Percentiles rank a stretch among this genome's conserved stretches.
Conservation (phyloP, 306 rosid genomes). For the Trifolium pratense region DNA sequence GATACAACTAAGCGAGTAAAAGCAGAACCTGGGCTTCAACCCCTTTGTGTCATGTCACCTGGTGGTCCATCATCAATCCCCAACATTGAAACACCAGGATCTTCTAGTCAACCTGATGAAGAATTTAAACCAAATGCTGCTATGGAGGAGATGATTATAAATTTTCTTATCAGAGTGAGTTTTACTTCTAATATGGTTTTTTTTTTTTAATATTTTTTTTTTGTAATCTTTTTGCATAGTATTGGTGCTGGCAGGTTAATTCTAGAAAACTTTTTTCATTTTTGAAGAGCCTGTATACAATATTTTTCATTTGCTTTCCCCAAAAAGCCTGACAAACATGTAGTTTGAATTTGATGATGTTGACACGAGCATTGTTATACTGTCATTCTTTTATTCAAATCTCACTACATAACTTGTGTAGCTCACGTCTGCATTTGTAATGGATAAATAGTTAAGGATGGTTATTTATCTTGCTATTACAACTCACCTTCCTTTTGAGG, state of each 20-base stretch:
- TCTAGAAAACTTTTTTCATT: constrained; percentile 19
- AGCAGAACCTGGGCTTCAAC: constrained; percentile 95
- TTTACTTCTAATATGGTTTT: constrained; percentile 39
- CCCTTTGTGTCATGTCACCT: constrained; percentile 93
- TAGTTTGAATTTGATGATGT: constrained; percentile 33
- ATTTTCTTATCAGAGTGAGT: constrained; percentile 92
- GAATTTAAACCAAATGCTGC: constrained; percentile 99
- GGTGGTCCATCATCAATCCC: constrained; percentile 95
- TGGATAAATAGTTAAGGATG: constrained; percentile 22
- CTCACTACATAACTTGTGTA: constrained; percentile 15
- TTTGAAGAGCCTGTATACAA: constrained; percentile 20
- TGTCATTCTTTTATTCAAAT: constrained; percentile 23
- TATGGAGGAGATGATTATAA: constrained; percentile 99
- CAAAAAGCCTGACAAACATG: neutral
- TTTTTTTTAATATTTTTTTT: neutral
- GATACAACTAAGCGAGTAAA: constrained; percentile 91
- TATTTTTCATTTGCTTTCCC: constrained; percentile 2
- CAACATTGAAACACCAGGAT: constrained; percentile 93
- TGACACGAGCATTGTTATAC: neutral
- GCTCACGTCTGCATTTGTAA: neutral
- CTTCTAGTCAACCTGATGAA: constrained; percentile 91
- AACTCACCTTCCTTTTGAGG: constrained; percentile 22
- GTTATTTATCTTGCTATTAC: constrained; percentile 24
- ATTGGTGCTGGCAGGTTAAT: constrained; percentile 31
- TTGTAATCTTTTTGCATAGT: constrained; percentile 34